Evolutionary conservation across 1,284 basidiomycete genomes (phyloP).

Genomic region (Moesziomyces sp.): DNA sequence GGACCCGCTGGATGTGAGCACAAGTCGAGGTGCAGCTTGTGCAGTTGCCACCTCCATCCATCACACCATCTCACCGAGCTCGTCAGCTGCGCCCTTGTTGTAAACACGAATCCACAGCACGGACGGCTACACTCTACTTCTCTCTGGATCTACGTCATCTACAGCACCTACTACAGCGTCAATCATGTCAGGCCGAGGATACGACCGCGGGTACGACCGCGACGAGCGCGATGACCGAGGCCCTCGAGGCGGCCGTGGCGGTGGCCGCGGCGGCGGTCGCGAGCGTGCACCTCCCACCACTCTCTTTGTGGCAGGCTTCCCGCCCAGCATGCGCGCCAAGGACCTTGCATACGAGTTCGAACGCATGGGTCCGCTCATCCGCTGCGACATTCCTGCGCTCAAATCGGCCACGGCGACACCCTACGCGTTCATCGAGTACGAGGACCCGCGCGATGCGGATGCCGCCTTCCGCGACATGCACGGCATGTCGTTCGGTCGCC

Average conservation of each 20-base stretch:
- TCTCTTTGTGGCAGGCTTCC: constrained; percentile 58
- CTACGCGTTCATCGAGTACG: constrained; percentile 63
- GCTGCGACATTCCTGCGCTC: constrained; percentile 62
- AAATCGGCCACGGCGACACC: constrained; percentile 49
- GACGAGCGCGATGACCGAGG: constrained; percentile 41
- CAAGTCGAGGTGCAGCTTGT: not conserved
- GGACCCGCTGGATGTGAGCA: not conserved
- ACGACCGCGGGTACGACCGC: constrained; percentile 30
- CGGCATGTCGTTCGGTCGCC: constrained; percentile 56
- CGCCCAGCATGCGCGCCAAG: constrained; percentile 57
- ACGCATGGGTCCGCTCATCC: constrained; percentile 57
- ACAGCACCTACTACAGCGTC: not conserved
- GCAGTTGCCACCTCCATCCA: constrained; percentile 1
- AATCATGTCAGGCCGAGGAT: constrained; percentile 37
- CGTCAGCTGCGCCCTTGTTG: not conserved
- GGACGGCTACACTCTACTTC: too few species aligned
- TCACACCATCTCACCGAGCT: not conserved
- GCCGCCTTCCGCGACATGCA: constrained; percentile 61
- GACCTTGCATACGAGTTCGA: constrained; percentile 64
- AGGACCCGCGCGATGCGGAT: constrained; percentile 59
- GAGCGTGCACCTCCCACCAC: constrained; percentile 46
- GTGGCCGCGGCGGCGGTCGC: constrained; percentile 23
- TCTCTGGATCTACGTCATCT: not conserved
- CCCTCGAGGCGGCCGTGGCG: constrained; percentile 25
- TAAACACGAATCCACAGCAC: not conserved